Base-by-base conservation (phyloP, 2,329 filamentous ascomycete genomes). In the Capronia epimyces region DNA sequence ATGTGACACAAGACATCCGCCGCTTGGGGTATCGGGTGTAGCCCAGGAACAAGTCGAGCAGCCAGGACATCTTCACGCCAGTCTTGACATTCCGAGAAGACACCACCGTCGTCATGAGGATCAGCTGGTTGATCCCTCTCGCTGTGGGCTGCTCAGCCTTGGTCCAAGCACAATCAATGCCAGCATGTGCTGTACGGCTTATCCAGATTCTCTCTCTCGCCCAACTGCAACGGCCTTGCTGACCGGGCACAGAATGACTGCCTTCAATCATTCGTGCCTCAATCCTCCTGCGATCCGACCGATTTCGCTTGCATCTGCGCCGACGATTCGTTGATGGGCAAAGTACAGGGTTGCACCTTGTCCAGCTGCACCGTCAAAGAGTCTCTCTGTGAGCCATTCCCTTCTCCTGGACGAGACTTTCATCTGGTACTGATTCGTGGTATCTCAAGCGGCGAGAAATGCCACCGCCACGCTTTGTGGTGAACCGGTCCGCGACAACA, bases 311-410 rank as follows among this genome's bases (percentile, higher is more conserved):
- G 64, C 44, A 59, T 67, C 12, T 67, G 65, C 52, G 36, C 54
- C 3, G 62, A 67, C 46, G 32, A 16, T 16, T 40, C 45, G 7
- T 64, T 66, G 46, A 57, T 63, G 53, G 50, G 37, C 10, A 46
- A 56, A 29, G 56, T 60, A 9, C 53, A 50, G n/a, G 50, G 49
- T 21, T 67, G 64, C 48, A 65, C 61, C 49, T 44, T 60, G 5
- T 60, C 50, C 41, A 65, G 64, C 21, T 67, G 65, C 44, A 60
- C 63, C 3, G 60, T 66, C 7, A 52, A 65, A 18, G 60, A 65
- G 2, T 53, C 58, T 25, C 45, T 66, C 21, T 49, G 55, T 58
- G 42, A 56, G 40, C 13, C 25, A n/a, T n/a, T 24, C 42, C 16
- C 16, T 29, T 27, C n/a, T 34, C 43, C 25, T 25, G n/a, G 20